Percentiles rank a stretch among this genome's conserved stretches.
Conservation (phyloP, 768 basidiomycete species). For the Mycena epipterygia region DNA sequence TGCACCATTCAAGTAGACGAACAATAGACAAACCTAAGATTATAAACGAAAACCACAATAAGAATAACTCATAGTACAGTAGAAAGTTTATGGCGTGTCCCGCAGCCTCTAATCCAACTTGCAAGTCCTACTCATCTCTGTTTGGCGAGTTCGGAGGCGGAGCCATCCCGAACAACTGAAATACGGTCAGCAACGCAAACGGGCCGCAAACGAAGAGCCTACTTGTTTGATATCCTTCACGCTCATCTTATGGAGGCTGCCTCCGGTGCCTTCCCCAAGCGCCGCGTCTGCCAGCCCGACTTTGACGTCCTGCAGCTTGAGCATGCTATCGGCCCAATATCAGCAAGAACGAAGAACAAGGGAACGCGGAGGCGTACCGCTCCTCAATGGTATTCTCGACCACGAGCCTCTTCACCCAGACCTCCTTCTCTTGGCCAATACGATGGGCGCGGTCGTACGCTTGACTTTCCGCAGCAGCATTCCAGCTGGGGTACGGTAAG, state of each 20-base stretch:
- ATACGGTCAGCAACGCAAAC: background rate
- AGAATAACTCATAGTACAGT: background rate
- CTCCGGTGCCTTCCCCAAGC: conserved; percentile 75
- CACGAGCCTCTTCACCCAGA: conserved; percentile 76
- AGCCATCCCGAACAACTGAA: conserved; percentile 55
- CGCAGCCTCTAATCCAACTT: background rate
- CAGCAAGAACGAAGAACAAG: background rate
- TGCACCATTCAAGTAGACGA: no score
- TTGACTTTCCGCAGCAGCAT: conserved; percentile 79
- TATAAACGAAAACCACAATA: conserved; percentile 1
- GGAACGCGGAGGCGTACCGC: conserved; percentile 57
- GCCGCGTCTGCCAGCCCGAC: conserved; percentile 76
- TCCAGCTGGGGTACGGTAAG: conserved; percentile 57
- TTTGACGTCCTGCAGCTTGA: conserved; percentile 78
- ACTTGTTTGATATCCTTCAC: conserved; percentile 79
- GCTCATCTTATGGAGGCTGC: conserved; percentile 73
- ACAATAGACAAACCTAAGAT: background rate
- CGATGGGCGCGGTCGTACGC: conserved; percentile 75
- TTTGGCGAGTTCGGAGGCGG: background rate
- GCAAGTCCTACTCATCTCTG: background rate
- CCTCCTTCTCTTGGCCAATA: conserved; percentile 78
- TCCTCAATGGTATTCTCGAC: conserved; percentile 82
- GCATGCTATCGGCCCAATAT: conserved; percentile 60
- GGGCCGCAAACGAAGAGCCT: conserved; percentile 36
- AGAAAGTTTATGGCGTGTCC: background rate